Evolutionary conservation across 2,329 filamentous ascomycete genomes (phyloP).

Genomic region (Aspergillus calidoustus): DNA sequence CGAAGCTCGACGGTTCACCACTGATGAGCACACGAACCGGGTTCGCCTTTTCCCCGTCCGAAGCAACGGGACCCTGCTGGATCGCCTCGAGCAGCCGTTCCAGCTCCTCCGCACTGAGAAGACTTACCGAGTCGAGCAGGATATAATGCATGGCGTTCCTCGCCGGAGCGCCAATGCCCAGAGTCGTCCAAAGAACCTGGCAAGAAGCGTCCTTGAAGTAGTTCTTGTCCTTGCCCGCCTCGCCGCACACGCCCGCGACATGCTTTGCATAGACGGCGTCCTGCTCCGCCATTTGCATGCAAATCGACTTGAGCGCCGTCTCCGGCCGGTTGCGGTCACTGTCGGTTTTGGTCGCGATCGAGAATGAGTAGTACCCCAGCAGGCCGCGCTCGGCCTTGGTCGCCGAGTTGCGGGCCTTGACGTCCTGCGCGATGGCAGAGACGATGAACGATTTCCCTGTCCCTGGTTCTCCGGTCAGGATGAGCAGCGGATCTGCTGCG

Average conservation of each 20-base stretch:
- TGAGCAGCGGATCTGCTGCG: not conserved
- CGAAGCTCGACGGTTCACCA: not conserved
- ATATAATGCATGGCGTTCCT: slow-evolving; percentile 13
- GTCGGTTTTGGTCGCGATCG: not conserved
- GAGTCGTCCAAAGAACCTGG: slow-evolving; percentile 1
- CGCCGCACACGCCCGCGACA: not conserved
- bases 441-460: slow-evolving; percentile 12
- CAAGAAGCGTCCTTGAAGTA: slow-evolving; percentile 8
- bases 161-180: slow-evolving; percentile 3
- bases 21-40: slow-evolving; percentile 5
- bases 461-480: slow-evolving; percentile 8
- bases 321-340: slow-evolving; percentile 5
- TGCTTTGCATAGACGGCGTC: slow-evolving; percentile 4
- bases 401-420: slow-evolving; percentile 6
- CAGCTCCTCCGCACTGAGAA: not conserved
- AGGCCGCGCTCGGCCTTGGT: slow-evolving; percentile 7
- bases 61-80: not conserved
- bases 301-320: slow-evolving; percentile 11
- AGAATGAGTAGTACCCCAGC: slow-evolving; percentile 13
- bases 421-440: slow-evolving; percentile 11
- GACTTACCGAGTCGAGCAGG: slow-evolving; percentile 6
- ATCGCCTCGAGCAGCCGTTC: not conserved
- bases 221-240: slow-evolving; percentile 6
- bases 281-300: slow-evolving; percentile 8
- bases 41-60: not conserved